These are phyloP conservation scores for Aphelidium insulamus DNA, from an alignment of 371 early-diverging fungal genomes.

Conservation along the genomic window DNA sequence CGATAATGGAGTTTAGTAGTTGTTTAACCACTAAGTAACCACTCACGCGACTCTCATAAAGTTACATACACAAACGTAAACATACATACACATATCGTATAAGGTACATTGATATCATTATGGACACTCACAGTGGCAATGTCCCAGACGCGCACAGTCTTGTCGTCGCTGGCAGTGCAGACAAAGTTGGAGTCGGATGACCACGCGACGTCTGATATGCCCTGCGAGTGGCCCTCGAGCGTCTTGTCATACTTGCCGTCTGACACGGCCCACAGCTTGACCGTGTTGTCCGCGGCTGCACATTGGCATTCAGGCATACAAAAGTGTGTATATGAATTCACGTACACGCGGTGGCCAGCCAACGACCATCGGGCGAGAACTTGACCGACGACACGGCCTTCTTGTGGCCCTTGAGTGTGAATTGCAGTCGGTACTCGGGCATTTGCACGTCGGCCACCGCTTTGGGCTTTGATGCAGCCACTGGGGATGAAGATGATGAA, in stretches of 20 bases:
- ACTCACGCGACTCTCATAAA: neutral
- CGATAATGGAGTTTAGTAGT: neutral
- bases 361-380: conserved; percentile 91
- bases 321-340: conserved; percentile 1
- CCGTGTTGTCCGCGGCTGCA: conserved; percentile 65
- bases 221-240: conserved; percentile 72
- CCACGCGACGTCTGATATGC: conserved; percentile 95
- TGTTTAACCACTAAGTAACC: conserved; percentile 2
- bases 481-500: no score
- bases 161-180: conserved; percentile 86
- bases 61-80: conserved; percentile 2
- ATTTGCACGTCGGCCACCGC: conserved; percentile 21
- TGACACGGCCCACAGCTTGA: conserved; percentile 76
- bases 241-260: conserved; percentile 67
- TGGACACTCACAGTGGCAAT: conserved; percentile 30
- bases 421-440: conserved; percentile 72
- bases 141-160: conserved; percentile 76
- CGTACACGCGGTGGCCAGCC: conserved; percentile 81
- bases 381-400: conserved; percentile 88
- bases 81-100: neutral
- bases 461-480: no score
- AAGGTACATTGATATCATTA: conserved; percentile 1
- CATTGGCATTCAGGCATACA: neutral
- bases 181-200: conserved; percentile 64
- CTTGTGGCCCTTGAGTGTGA: conserved; percentile 75